phyloP scores from a whole-genome alignment of 805 yeast genomes.

The Wickerhamiella siamensis region DNA sequence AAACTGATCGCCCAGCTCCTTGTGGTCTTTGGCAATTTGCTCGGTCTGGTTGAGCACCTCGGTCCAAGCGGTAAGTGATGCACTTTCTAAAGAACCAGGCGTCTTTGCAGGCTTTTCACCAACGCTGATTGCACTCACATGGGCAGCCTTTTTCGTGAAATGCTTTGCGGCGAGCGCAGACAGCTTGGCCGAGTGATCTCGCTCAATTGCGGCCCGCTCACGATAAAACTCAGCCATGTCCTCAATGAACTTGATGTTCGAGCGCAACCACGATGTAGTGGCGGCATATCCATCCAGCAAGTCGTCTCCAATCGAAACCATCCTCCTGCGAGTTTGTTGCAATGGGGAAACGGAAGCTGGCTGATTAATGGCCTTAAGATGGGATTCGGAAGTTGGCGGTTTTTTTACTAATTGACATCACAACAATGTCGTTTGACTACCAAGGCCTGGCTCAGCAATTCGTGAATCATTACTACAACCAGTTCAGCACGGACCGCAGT shows the following conservation, averaged over 20 bases:
- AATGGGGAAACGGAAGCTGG: neutral
- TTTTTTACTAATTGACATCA: too few relatives aligned
- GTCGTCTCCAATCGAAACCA: conserved; percentile 16
- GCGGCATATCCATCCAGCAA: conserved; percentile 57
- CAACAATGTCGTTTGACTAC: conserved; percentile 21
- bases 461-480: conserved; percentile 88
- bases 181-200: conserved; percentile 63
- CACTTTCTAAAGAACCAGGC: conserved; percentile 88
- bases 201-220: conserved; percentile 70
- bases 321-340: neutral
- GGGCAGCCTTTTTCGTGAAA: conserved; percentile 60
- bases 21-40: conserved; percentile 52
- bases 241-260: conserved; percentile 57
- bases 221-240: conserved; percentile 75
- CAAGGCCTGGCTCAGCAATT: conserved; percentile 45
- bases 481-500: conserved; percentile 83
- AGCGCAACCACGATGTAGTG: conserved; percentile 59
- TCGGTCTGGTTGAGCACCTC: conserved; percentile 78
- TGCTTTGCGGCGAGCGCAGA: conserved; percentile 50
- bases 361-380: neutral
- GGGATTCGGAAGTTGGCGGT: too few relatives aligned
- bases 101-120: conserved; percentile 86
- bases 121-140: conserved; percentile 56
- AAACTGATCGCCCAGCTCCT: conserved; percentile 44
- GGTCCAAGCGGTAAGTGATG: conserved; percentile 79